Evolutionary conservation across 352 stramenopile species (phyloP).

Genomic region (Pythium dissotocum): DNA sequence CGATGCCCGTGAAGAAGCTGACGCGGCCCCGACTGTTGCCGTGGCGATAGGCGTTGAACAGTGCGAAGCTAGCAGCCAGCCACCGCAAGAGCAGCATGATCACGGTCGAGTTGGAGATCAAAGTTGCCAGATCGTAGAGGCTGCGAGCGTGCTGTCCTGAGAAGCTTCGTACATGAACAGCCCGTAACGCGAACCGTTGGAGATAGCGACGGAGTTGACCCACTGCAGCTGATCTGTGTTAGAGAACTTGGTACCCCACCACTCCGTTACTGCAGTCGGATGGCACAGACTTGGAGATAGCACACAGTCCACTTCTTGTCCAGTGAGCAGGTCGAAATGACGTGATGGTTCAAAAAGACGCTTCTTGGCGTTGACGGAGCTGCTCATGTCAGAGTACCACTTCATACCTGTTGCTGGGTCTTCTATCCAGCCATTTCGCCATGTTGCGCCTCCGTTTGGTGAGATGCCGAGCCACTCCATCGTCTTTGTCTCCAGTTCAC

Average conservation of each 20-base stretch:
- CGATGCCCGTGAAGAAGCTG: constrained; percentile 28
- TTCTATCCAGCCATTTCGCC: constrained; percentile 52
- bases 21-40: constrained; percentile 23
- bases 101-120: constrained; percentile 52
- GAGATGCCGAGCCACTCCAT: constrained; percentile 33
- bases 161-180: not conserved
- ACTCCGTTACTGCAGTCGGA: constrained; percentile 12
- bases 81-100: constrained; percentile 39
- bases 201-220: not conserved
- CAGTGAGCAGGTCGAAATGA: constrained; percentile 37
- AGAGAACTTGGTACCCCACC: constrained; percentile 24
- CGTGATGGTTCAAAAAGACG: constrained; percentile 24
- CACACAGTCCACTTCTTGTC: constrained; percentile 34
- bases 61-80: constrained; percentile 38
- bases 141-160: constrained; percentile 3
- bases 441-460: constrained; percentile 19
- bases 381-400: constrained; percentile 39
- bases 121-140: constrained; percentile 43
- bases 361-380: constrained; percentile 19
- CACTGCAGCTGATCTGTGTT: constrained; percentile 1
- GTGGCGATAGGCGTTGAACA: constrained; percentile 24
- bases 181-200: not conserved
- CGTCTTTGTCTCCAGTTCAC: constrained; percentile 33
- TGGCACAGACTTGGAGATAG: constrained; percentile 8
- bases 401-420: constrained; percentile 12